phyloP scores from a whole-genome alignment of 352 stramenopile species.

The Phytopythium helicoides region DNA sequence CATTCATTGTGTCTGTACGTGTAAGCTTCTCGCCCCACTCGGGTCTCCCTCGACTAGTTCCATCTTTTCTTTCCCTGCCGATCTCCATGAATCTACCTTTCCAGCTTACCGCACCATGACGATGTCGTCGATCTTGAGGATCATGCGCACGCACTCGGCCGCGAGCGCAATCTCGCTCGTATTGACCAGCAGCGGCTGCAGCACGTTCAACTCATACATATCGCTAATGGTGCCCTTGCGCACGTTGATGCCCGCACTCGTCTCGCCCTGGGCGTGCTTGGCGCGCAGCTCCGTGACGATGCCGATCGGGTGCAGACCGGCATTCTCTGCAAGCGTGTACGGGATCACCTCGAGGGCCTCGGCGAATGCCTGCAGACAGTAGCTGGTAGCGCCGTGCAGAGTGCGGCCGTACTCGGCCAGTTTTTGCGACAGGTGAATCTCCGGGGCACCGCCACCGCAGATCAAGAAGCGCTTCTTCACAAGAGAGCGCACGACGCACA shows the following conservation, averaged over 20 bases:
- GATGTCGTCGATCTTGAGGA: slow-evolving; percentile 99
- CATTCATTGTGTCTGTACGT: no score
- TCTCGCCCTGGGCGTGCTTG: slow-evolving; percentile 92
- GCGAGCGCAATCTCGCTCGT: slow-evolving; percentile 97
- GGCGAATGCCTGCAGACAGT: slow-evolving; percentile 97
- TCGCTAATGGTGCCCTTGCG: slow-evolving; percentile 95
- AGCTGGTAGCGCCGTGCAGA: slow-evolving; percentile 93
- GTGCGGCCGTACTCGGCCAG: slow-evolving; percentile 93
- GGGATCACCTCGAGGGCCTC: slow-evolving; percentile 98
- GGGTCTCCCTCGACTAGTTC: no score
- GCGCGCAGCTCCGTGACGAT: slow-evolving; percentile 97
- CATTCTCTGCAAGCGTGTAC: slow-evolving; percentile 99
- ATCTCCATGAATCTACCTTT: no score
- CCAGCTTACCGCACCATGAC: slow-evolving; percentile 92
- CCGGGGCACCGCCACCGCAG: slow-evolving; percentile 95
- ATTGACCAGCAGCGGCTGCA: slow-evolving; percentile 98
- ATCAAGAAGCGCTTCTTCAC: slow-evolving; percentile 99
- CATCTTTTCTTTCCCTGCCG: slow-evolving; percentile 10
- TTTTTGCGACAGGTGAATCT: slow-evolving; percentile 96
- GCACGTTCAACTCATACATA: slow-evolving; percentile 98
- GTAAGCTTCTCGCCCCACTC: no score
- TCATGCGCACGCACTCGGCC: slow-evolving; percentile 99
- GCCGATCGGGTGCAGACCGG: slow-evolving; percentile 97
- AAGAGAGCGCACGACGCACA: slow-evolving; percentile 97
- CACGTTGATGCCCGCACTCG: slow-evolving; percentile 96